A percentile compares a stretch with the other conserved stretches of the same genome.
These are phyloP conservation scores for Rhizophlyctis rosea DNA, from an alignment of 192 early-diverging fungal species.

Conservation along the genomic window DNA sequence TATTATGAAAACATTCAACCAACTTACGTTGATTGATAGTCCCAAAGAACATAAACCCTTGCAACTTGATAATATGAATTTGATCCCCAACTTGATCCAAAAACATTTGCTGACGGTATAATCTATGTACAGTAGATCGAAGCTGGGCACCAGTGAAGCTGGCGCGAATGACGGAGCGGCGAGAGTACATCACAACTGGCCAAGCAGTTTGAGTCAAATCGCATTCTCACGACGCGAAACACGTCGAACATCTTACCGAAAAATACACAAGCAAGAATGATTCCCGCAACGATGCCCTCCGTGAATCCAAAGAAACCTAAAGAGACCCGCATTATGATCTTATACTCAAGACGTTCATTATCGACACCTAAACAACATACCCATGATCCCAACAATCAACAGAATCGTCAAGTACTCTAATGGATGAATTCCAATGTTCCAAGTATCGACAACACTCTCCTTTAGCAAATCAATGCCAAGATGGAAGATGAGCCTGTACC, in stretches of 20 bases:
- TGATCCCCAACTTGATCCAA: slow-evolving; percentile 78
- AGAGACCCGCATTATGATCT: neutral
- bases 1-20: neutral
- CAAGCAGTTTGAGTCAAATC: slow-evolving; percentile 5
- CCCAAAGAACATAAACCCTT: slow-evolving; percentile 96
- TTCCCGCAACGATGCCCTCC: slow-evolving; percentile 92
- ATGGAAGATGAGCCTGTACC: slow-evolving; percentile 80
- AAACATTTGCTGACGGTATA: slow-evolving; percentile 85
- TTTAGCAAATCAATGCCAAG: slow-evolving; percentile 90
- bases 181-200: slow-evolving; percentile 41
- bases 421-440: slow-evolving; percentile 69
- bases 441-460: slow-evolving; percentile 86
- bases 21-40: slow-evolving; percentile 68
- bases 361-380: slow-evolving; percentile 23
- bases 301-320: slow-evolving; percentile 80
- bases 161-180: slow-evolving; percentile 37
- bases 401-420: slow-evolving; percentile 90
- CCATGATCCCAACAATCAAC: slow-evolving; percentile 84
- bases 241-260: slow-evolving; percentile 80
- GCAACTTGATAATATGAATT: slow-evolving; percentile 84
- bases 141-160: slow-evolving; percentile 56
- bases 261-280: slow-evolving; percentile 90
- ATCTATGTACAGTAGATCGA: slow-evolving; percentile 82
- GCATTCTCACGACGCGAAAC: neutral
- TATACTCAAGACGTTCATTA: neutral